Conservation (phyloP, 2,329 filamentous ascomycete genomes). For the Dendryphion nanum region DNA sequence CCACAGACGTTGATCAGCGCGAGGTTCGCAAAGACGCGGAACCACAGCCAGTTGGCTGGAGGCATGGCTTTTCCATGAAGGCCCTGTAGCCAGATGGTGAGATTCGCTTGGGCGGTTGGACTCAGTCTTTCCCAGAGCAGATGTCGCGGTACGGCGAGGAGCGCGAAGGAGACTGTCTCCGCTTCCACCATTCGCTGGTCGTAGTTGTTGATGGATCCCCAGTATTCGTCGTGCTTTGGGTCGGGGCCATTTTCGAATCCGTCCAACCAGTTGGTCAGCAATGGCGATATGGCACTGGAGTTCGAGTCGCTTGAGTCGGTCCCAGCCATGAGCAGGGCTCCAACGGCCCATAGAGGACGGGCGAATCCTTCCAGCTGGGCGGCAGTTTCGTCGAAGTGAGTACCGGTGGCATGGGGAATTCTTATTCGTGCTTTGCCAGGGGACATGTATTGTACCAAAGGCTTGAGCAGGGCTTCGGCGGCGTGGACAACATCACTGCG, state of each 20-base stretch:
- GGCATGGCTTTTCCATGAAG: slow-evolving; percentile 46
- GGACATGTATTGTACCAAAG: slow-evolving; percentile 13
- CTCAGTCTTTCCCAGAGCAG: slow-evolving; percentile 31
- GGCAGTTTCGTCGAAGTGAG: slow-evolving; percentile 16
- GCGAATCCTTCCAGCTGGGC: slow-evolving; percentile 20
- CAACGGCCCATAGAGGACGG: slow-evolving; percentile 15
- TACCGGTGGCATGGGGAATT: slow-evolving; percentile 13
- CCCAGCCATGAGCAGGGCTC: slow-evolving; percentile 11
- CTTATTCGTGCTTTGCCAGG: slow-evolving; percentile 12
- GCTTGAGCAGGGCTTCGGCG: slow-evolving; percentile 9
- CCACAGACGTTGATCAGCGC: slow-evolving; percentile 41
- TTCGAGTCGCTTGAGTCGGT: neutral
- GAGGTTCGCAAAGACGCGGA: slow-evolving; percentile 49
- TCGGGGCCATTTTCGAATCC: slow-evolving; percentile 18
- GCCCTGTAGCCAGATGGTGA: slow-evolving; percentile 39
- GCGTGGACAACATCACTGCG: slow-evolving; percentile 9
- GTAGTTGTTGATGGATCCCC: slow-evolving; percentile 42
- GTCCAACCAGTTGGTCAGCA: slow-evolving; percentile 11
- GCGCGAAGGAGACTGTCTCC: slow-evolving; percentile 47
- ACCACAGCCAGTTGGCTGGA: slow-evolving; percentile 51
- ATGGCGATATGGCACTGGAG: no score
- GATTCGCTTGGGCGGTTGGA: slow-evolving; percentile 25
- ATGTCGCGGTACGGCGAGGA: slow-evolving; percentile 43
- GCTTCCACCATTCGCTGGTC: slow-evolving; percentile 54
- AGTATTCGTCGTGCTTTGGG: slow-evolving; percentile 38